Conservation (phyloP, 2,329 filamentous ascomycete genomes). For the Botrytis aclada region DNA sequence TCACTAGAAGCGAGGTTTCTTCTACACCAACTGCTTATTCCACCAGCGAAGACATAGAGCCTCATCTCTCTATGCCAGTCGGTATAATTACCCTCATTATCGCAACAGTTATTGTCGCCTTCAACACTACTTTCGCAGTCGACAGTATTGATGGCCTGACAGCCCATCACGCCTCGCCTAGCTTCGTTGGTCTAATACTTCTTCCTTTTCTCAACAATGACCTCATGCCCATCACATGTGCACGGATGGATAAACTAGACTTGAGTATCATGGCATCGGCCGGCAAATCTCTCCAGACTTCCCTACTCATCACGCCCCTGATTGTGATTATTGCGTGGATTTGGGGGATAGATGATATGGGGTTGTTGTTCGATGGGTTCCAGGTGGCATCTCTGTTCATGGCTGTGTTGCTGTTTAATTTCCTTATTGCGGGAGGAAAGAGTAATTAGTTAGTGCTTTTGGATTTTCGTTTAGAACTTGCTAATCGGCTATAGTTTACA, state of each 20-base stretch:
- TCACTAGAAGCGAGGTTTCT: background rate
- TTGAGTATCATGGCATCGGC: constrained; percentile 73
- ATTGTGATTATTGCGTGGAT: constrained; percentile 63
- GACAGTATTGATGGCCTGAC: constrained; percentile 70
- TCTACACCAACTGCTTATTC: background rate
- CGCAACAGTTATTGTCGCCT: constrained; percentile 7
- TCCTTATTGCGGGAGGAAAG: background rate
- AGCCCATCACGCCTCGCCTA: constrained; percentile 64
- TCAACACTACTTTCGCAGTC: constrained; percentile 59
- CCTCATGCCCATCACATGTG: constrained; percentile 73
- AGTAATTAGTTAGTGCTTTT: background rate
- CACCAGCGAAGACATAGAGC: background rate
- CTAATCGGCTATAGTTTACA: background rate
- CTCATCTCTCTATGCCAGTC: background rate
- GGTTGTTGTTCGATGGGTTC: constrained; percentile 5
- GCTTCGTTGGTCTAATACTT: constrained; percentile 72
- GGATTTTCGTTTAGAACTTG: background rate
- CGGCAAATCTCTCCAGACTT: constrained; percentile 75
- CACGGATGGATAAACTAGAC: constrained; percentile 70
- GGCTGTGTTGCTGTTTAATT: constrained; percentile 1
- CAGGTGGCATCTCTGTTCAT: constrained; percentile 17
- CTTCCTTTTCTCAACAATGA: constrained; percentile 76
- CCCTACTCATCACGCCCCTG: constrained; percentile 73
- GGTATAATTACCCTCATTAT: background rate
- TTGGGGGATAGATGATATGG: constrained; percentile 47